These are phyloP conservation scores for Aureobasidium sp. DNA, from an alignment of 2,329 filamentous ascomycete genomes.

Conservation along the genomic window DNA sequence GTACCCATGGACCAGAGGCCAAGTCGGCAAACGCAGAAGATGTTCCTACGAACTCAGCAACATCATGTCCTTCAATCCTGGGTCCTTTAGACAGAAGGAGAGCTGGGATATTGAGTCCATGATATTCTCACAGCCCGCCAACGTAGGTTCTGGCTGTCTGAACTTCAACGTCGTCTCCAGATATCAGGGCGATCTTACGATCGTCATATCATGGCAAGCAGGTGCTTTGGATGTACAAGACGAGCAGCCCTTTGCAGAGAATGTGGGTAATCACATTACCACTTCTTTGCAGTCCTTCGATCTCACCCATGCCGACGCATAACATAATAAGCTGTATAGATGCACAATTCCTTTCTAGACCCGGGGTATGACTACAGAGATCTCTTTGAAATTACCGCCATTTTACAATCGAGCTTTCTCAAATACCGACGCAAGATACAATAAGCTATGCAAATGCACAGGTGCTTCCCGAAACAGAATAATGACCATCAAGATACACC, in stretches of 20 bases:
- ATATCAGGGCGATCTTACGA: conserved; percentile 32
- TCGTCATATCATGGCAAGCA: conserved; percentile 36
- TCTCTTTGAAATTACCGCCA: too few species aligned
- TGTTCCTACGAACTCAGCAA: conserved; percentile 42
- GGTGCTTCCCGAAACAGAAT: too few species aligned
- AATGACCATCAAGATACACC: too few species aligned
- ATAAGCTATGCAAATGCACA: too few species aligned
- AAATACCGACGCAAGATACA: too few species aligned
- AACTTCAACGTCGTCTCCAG: conserved; percentile 36
- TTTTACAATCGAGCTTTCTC: too few species aligned
- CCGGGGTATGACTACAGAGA: too few species aligned
- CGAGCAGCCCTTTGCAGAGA: conserved; percentile 23
- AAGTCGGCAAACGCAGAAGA: conserved; percentile 33
- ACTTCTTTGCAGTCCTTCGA: not conserved
- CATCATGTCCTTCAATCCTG: conserved; percentile 31
- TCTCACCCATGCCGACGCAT: too few species aligned
- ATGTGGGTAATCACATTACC: not conserved
- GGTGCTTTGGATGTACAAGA: conserved; percentile 34
- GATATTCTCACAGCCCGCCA: conserved; percentile 39
- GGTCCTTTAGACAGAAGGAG: not conserved
- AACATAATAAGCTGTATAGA: too few species aligned
- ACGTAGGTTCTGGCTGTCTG: conserved; percentile 31
- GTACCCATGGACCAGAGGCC: conserved; percentile 32
- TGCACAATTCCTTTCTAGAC: too few species aligned
- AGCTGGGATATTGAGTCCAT: conserved; percentile 25